phyloP scores from a whole-genome alignment of 495 filamentous ascomycete species.

The Penicillium nucicola region DNA sequence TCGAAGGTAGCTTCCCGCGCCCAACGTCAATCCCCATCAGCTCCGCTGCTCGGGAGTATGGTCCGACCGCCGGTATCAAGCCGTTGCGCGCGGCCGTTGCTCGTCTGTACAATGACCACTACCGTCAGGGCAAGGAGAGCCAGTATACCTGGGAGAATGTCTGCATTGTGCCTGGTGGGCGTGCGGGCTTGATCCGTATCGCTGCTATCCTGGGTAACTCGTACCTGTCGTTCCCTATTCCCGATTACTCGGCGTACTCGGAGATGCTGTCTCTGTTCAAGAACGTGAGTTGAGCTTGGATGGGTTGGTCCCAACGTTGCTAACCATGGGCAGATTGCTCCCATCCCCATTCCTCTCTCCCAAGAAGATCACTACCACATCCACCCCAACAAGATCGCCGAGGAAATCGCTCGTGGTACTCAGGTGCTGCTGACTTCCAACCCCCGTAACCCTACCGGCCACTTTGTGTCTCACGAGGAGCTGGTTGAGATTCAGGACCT shows the following conservation, averaged over 20 bases:
- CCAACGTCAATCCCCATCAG: conserved; percentile 77
- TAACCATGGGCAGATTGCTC: conserved; percentile 64
- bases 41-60: conserved; percentile 79
- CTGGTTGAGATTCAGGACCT: conserved; percentile 87
- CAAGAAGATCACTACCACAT: conserved; percentile 87
- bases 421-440: conserved; percentile 94
- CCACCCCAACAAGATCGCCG: conserved; percentile 84
- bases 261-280: conserved; percentile 94
- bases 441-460: conserved; percentile 92
- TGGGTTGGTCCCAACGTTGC: too few relatives aligned
- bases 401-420: conserved; percentile 83
- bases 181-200: conserved; percentile 90
- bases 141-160: conserved; percentile 99
- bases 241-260: conserved; percentile 78
- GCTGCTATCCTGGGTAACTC: conserved; percentile 91
- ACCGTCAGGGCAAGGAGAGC: conserved; percentile 81
- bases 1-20: conserved; percentile 84
- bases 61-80: conserved; percentile 91
- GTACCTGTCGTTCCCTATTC: conserved; percentile 86
- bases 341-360: conserved; percentile 81
- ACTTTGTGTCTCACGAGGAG: conserved; percentile 75
- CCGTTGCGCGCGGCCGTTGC: conserved; percentile 87
- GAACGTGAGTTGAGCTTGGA: conserved; percentile 52
- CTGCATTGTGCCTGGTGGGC: conserved; percentile 92
- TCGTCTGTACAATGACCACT: conserved; percentile 87